Evolutionary conservation across 768 basidiomycete genomes (phyloP).

Genomic region (Xerocomellus intermedius): DNA sequence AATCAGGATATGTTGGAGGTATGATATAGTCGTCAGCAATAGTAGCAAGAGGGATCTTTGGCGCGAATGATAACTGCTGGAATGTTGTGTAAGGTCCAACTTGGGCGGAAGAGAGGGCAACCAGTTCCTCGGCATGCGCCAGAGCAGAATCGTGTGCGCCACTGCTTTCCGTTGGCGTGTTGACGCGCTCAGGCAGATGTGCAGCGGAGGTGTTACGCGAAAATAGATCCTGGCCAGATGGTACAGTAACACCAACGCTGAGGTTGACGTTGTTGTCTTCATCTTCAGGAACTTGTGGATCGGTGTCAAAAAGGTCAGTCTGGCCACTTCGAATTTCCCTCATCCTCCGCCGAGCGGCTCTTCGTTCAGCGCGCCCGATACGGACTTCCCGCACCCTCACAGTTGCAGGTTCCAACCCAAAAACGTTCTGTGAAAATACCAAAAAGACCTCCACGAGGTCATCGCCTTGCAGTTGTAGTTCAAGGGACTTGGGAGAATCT

Average conservation of each 20-base stretch:
- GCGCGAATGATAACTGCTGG: conserved; percentile 84
- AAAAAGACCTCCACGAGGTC: conserved; percentile 91
- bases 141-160: conserved; percentile 34
- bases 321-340: conserved; percentile 60
- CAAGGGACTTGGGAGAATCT: conserved; percentile 84
- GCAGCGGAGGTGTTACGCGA: conserved; percentile 26
- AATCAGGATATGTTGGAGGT: conserved; percentile 83
- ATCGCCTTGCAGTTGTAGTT: conserved; percentile 87
- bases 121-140: conserved; percentile 61
- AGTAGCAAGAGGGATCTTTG: conserved; percentile 82
- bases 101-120: conserved; percentile 64
- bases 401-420: conserved; percentile 89
- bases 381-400: conserved; percentile 93
- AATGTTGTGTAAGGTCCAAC: conserved; percentile 89
- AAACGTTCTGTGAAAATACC: conserved; percentile 88
- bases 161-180: conserved; percentile 31
- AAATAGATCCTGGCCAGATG: conserved; percentile 39
- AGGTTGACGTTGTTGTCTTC: conserved; percentile 61
- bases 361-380: conserved; percentile 82
- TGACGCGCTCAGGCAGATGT: conserved; percentile 25
- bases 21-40: conserved; percentile 92
- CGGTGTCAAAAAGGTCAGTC: conserved; percentile 43
- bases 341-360: conserved; percentile 79
- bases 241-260: conserved; percentile 58
- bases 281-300: conserved; percentile 44